These are phyloP conservation scores for Polytrichum formosum DNA, from an alignment of 225 moss, liverwort and hornwort genomes.

Conservation along the genomic window DNA sequence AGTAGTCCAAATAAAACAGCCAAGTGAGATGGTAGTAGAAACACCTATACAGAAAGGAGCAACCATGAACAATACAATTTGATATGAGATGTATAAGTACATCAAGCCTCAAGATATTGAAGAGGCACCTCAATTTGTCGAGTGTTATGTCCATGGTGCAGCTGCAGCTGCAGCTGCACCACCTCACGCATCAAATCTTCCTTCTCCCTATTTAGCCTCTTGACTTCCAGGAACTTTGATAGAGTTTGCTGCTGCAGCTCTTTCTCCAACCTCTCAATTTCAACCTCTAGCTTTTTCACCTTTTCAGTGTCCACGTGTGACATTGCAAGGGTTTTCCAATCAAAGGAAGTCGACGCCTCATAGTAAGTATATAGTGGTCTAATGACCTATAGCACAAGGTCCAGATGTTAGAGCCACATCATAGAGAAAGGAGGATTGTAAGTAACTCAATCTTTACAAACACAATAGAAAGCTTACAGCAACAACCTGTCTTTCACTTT, in stretches of 20 bases:
- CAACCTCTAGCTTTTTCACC: neutral
- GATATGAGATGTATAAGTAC: too few species aligned
- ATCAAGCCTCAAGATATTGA: too few species aligned
- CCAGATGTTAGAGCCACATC: neutral
- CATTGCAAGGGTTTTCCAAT: neutral
- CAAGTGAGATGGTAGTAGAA: too few species aligned
- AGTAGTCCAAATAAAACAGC: too few species aligned
- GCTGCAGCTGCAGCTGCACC: neutral
- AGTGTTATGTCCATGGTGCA: neutral
- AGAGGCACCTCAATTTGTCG: too few species aligned
- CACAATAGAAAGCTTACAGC: neutral
- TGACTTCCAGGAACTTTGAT: too few species aligned
- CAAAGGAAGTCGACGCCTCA: neutral
- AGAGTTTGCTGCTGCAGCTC: neutral
- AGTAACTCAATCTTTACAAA: neutral
- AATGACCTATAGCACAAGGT: neutral
- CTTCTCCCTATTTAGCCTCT: neutral
- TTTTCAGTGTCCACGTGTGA: neutral
- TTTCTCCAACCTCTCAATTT: neutral
- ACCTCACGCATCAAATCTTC: neutral
- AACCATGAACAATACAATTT: too few species aligned
- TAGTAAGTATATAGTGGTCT: neutral
- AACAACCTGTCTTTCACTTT: neutral
- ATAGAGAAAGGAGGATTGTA: neutral
- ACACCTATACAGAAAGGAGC: too few species aligned